Conservation (phyloP, 169 alveolate genomes). For the Blepharisma undulans region DNA sequence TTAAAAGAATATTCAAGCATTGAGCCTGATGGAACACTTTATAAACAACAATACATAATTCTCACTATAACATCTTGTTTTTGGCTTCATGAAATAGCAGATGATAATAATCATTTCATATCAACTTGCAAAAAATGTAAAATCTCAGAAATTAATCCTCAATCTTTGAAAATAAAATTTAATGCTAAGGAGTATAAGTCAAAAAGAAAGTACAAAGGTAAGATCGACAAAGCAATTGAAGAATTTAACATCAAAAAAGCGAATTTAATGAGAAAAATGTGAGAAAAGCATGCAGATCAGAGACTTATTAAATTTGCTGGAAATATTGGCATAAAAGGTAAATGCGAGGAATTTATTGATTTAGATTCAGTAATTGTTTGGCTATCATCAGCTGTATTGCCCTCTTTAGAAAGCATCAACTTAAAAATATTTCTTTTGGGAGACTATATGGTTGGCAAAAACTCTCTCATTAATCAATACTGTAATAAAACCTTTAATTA, state of each 20-base stretch:
- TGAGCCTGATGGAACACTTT: not conserved
- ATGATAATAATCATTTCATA: not conserved
- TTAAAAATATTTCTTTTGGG: too few relatives aligned
- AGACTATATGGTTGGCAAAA: too few relatives aligned
- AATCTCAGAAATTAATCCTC: not conserved
- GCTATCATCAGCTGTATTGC: too few relatives aligned
- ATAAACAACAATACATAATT: too few relatives aligned
- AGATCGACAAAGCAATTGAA: not conserved
- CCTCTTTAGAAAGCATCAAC: too few relatives aligned
- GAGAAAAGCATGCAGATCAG: not conserved
- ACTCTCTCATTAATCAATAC: too few relatives aligned
- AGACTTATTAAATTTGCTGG: not conserved
- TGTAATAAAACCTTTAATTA: too few relatives aligned
- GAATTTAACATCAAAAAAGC: too few relatives aligned
- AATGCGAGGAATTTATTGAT: not conserved
- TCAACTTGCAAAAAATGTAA: not conserved
- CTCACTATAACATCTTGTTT: not conserved
- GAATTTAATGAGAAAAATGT: too few relatives aligned
- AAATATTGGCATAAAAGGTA: not conserved
- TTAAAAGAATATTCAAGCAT: too few relatives aligned
- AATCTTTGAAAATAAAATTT: not conserved
- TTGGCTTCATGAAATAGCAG: not conserved
- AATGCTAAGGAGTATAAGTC: not conserved
- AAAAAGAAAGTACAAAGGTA: too few relatives aligned
- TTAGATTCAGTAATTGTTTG: too few relatives aligned